These are phyloP conservation scores for Termitomyces heimii DNA, from an alignment of 768 basidiomycete species.

Conservation along the genomic window DNA sequence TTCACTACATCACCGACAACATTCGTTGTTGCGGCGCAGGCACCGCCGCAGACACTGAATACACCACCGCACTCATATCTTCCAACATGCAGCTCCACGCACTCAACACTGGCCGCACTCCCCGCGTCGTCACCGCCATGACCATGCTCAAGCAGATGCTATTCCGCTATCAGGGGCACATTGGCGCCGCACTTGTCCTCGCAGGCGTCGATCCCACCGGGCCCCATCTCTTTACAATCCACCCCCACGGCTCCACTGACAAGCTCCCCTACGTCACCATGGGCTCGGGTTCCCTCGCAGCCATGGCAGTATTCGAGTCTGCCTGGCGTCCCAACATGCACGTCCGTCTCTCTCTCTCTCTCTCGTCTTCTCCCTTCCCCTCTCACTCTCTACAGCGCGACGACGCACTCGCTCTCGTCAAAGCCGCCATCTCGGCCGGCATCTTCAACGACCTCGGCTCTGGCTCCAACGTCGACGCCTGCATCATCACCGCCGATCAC, in stretches of 20 bases:
- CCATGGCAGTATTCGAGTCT: conserved; percentile 97
- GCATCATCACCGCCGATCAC: conserved; percentile 80
- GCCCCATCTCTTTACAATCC: conserved; percentile 91
- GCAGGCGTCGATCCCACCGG: conserved; percentile 96
- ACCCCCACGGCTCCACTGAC: conserved; percentile 96
- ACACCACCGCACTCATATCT: conserved; percentile 89
- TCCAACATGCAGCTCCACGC: conserved; percentile 94
- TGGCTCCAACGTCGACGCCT: conserved; percentile 97
- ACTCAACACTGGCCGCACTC: conserved; percentile 85
- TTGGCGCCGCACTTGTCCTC: conserved; percentile 94
- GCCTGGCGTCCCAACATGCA: conserved; percentile 78
- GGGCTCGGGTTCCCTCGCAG: conserved; percentile 94
- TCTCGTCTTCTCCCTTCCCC: neutral
- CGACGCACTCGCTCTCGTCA: conserved; percentile 78
- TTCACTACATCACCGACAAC: conserved; percentile 93
- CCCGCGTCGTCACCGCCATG: conserved; percentile 96
- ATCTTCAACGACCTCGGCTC: conserved; percentile 99
- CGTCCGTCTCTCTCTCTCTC: conserved; percentile 35
- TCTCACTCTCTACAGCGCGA: conserved; percentile 44
- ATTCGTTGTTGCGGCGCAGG: conserved; percentile 99
- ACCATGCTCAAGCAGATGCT: conserved; percentile 98
- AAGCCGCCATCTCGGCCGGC: conserved; percentile 86
- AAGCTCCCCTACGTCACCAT: conserved; percentile 98
- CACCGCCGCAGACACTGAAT: conserved; percentile 98
- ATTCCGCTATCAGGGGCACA: conserved; percentile 84